Conservation (phyloP, 805 yeast genomes). For the Lachancea lanzarotensis region DNA sequence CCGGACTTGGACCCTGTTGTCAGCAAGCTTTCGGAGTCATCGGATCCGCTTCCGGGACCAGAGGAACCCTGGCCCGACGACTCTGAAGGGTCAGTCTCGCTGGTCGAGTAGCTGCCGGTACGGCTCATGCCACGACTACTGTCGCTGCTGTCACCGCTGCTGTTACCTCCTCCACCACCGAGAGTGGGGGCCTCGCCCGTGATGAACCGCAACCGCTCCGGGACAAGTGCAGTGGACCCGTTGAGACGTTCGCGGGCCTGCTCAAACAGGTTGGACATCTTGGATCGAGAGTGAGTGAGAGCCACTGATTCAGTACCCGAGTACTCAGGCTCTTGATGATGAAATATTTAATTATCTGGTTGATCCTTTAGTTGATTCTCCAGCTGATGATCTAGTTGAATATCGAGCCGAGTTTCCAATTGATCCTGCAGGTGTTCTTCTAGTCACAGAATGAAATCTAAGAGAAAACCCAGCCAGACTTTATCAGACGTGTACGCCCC, state of each 20-base stretch:
- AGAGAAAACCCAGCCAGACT: neutral
- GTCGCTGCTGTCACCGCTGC: slow-evolving; percentile 1
- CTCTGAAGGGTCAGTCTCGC: neutral
- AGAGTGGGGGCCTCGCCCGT: neutral
- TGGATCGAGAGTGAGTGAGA: too few species aligned
- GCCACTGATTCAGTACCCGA: too few species aligned
- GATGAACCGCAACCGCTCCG: slow-evolving; percentile 15
- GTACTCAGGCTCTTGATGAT: too few species aligned
- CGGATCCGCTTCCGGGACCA: neutral
- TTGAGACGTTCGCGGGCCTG: slow-evolving; percentile 21
- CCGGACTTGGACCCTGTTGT: neutral
- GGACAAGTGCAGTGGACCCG: slow-evolving; percentile 13
- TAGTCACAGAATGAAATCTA: neutral
- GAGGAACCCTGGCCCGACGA: neutral
- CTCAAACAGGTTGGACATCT: slow-evolving; percentile 16
- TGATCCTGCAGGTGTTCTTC: neutral
- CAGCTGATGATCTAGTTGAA: neutral
- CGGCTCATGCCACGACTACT: neutral
- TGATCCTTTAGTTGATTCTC: too few species aligned
- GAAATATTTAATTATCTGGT: too few species aligned
- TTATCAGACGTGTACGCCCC: neutral
- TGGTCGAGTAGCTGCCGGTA: neutral
- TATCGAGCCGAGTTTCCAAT: neutral
- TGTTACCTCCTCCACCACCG: neutral
- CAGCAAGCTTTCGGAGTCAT: neutral